These are phyloP conservation scores for Phytophthora hybrid DNA, from an alignment of 352 stramenopile species.

Conservation along the genomic window DNA sequence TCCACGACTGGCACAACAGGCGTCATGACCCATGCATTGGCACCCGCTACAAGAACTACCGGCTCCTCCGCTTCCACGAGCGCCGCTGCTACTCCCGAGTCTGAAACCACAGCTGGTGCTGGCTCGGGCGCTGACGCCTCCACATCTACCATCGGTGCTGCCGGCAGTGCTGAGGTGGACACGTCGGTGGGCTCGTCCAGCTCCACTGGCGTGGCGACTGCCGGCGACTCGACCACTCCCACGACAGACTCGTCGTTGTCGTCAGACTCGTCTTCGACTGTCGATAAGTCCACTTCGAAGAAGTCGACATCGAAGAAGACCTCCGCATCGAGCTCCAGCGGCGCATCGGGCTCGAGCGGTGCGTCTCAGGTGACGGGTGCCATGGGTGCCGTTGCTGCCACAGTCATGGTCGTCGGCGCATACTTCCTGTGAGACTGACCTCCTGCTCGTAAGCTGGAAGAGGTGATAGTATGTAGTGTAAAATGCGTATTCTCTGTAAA, in stretches of 20 bases:
- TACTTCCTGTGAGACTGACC: conserved; percentile 32
- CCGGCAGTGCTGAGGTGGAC: conserved; percentile 9
- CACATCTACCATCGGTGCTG: not conserved
- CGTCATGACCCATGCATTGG: not conserved
- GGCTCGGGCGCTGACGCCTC: conserved; percentile 9
- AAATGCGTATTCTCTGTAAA: too few relatives aligned
- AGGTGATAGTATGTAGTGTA: too few relatives aligned
- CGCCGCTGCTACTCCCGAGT: not conserved
- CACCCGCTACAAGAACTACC: conserved; percentile 3
- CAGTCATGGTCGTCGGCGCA: conserved; percentile 11
- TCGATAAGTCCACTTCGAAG: conserved; percentile 4
- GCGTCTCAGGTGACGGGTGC: conserved; percentile 23
- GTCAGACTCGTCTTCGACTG: conserved; percentile 19
- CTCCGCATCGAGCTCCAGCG: conserved; percentile 12
- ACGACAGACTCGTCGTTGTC: conserved; percentile 17
- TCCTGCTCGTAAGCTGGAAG: not conserved
- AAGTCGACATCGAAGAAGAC: not conserved
- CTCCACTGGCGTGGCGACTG: not conserved
- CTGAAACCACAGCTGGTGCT: not conserved
- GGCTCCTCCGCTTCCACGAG: not conserved
- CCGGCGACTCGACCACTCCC: conserved; percentile 8
- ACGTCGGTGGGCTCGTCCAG: conserved; percentile 20
- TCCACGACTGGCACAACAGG: conserved; percentile 1
- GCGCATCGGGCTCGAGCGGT: conserved; percentile 27
- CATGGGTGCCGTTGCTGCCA: conserved; percentile 18